Conservation (phyloP, 2,329 filamentous ascomycete genomes). For the Zopfia rhizophila region DNA sequence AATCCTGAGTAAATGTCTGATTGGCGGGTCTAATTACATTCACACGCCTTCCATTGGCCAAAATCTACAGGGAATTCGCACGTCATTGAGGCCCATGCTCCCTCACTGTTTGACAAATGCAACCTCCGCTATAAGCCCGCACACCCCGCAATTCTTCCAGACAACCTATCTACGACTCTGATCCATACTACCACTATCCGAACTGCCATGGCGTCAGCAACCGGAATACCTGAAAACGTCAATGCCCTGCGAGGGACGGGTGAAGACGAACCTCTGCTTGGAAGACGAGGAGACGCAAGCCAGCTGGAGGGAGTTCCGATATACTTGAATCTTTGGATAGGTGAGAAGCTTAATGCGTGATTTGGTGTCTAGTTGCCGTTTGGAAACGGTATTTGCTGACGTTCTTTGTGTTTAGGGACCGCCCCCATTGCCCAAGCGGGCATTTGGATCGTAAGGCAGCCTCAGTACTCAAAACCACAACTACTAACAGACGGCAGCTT, state of each 20-base stretch:
- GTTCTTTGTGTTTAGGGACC: conserved; percentile 69
- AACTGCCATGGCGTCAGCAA: conserved; percentile 77
- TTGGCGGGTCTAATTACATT: no score
- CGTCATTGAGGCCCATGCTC: no score
- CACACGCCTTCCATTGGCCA: no score
- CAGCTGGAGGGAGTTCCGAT: conserved; percentile 74
- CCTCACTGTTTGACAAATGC: no score
- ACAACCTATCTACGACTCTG: no score
- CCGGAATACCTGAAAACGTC: conserved; percentile 68
- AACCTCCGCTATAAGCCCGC: no score
- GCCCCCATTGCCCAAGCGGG: conserved; percentile 83
- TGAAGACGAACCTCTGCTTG: conserved; percentile 77
- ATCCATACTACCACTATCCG: no score
- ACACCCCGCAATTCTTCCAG: no score
- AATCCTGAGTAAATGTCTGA: no score
- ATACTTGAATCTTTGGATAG: conserved; percentile 76
- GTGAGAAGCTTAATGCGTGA: conserved; percentile 58
- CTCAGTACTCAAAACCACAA: conserved; percentile 2
- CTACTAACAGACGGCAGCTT: conserved; percentile 60
- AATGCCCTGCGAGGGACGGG: conserved; percentile 48
- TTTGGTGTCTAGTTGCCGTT: conserved; percentile 1
- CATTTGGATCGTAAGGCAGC: conserved; percentile 70
- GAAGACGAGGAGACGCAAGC: conserved; percentile 75
- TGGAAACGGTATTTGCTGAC: conserved; percentile 24
- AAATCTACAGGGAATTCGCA: no score